These are phyloP conservation scores for Zizania palustris DNA, from an alignment of 202 grass and related monocot genomes.

Conservation along the genomic window DNA sequence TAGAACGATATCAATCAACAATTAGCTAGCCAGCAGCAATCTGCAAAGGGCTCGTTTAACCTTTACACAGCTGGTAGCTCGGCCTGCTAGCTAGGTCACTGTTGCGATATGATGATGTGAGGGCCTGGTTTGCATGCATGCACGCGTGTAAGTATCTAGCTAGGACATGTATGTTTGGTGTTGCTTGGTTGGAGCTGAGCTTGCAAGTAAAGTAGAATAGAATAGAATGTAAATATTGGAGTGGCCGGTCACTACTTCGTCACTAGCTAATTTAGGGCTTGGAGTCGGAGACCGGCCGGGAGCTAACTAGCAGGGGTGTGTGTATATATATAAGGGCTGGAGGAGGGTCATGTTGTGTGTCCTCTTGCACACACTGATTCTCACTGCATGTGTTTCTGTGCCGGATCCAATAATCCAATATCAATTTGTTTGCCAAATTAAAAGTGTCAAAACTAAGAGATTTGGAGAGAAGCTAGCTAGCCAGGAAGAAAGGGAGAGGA, in stretches of 20 bases:
- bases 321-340: slow-evolving; percentile 39
- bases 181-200: slow-evolving; percentile 43
- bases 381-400: slow-evolving; percentile 77
- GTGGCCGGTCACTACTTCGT: background rate
- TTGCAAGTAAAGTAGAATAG: background rate
- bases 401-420: slow-evolving; percentile 61
- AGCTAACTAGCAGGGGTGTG: slow-evolving; percentile 40
- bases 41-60: slow-evolving; percentile 28
- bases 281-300: slow-evolving; percentile 31
- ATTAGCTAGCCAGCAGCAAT: slow-evolving; percentile 3
- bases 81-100: slow-evolving; percentile 15
- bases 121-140: no score
- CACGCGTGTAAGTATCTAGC: background rate
- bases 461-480: no score
- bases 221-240: no score
- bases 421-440: no score
- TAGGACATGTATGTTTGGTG: slow-evolving; percentile 1
- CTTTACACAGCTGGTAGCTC: slow-evolving; percentile 20
- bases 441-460: no score
- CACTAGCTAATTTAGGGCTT: slow-evolving; percentile 21
- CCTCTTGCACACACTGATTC: slow-evolving; percentile 56
- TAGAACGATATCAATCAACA: no score
- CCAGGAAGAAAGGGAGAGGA: slow-evolving; percentile 30
- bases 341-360: slow-evolving; percentile 26
- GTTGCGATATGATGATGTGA: slow-evolving; percentile 34